phyloP scores from a whole-genome alignment of 208 protist species.

The Sergeia podlipaevii region DNA sequence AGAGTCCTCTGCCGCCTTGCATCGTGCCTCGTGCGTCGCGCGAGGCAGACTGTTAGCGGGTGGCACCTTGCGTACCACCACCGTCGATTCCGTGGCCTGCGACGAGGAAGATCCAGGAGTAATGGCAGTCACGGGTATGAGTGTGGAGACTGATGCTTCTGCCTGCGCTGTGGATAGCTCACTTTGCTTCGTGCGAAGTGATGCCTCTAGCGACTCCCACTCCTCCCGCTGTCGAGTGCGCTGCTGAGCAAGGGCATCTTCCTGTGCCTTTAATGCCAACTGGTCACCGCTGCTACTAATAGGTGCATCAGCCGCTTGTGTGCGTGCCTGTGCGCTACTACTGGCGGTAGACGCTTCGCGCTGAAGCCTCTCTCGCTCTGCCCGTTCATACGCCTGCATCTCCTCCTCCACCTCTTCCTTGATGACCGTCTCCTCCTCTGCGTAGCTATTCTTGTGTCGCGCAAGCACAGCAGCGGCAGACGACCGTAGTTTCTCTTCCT shows the following conservation, averaged over 20 bases:
- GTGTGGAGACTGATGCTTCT: no score
- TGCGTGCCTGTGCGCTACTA: background rate
- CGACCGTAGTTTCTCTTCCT: conserved; percentile 22
- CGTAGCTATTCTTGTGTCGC: conserved; percentile 26
- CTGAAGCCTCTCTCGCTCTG: conserved; percentile 25
- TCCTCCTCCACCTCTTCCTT: conserved; percentile 61
- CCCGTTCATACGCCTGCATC: conserved; percentile 37
- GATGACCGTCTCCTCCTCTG: conserved; percentile 38
- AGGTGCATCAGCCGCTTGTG: no score
- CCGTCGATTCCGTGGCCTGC: background rate
- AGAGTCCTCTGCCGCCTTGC: conserved; percentile 27
- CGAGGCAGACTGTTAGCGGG: conserved; percentile 8
- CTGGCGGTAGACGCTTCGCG: background rate
- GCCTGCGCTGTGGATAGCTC: no score
- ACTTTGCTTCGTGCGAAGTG: no score
- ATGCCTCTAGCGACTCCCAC: conserved; percentile 3
- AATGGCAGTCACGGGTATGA: no score
- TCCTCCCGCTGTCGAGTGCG: conserved; percentile 13
- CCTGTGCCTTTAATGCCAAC: conserved; percentile 1
- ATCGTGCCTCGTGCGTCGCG: conserved; percentile 16
- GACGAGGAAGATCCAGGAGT: no score
- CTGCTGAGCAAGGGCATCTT: conserved; percentile 5
- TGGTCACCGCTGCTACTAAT: background rate
- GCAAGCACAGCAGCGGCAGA: conserved; percentile 20
- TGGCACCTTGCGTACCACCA: background rate